Conservation (phyloP, 1,139 yeast species). For the Yamadazyma diddensiae region DNA sequence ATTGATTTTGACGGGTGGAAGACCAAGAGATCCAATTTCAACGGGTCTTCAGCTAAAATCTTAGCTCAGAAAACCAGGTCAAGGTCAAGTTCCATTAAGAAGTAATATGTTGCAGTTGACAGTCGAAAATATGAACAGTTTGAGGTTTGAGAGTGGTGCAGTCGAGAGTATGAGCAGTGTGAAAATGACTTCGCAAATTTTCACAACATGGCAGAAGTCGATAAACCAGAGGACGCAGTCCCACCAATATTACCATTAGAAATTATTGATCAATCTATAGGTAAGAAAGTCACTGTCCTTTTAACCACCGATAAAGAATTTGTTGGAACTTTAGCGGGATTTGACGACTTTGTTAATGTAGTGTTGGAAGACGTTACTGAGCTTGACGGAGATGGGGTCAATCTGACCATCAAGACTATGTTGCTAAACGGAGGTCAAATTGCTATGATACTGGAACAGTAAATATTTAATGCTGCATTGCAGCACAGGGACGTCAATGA, state of each 20-base stretch:
- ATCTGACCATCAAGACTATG: constrained; percentile 58
- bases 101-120: no score
- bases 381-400: constrained; percentile 27
- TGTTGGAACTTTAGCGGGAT: constrained; percentile 82
- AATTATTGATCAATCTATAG: constrained; percentile 83
- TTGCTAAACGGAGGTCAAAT: constrained; percentile 86
- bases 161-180: no score
- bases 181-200: no score
- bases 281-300: constrained; percentile 74
- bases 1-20: constrained; percentile 97
- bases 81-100: constrained; percentile 13
- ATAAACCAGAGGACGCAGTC: constrained; percentile 12
- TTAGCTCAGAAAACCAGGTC: constrained; percentile 13
- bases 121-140: neutral
- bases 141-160: no score
- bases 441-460: constrained; percentile 54
- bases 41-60: constrained; percentile 9
- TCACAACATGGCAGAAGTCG: constrained; percentile 7
- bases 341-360: constrained; percentile 93
- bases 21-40: constrained; percentile 21
- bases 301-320: constrained; percentile 76
- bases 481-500: no score
- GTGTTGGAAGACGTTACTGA: constrained; percentile 84
- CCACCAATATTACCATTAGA: constrained; percentile 66
- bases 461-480: neutral